Percentiles rank a stretch among this genome's conserved stretches.
These are phyloP conservation scores for Bolboschoenoplectus hybrid DNA, from an alignment of 202 grass and related monocot species.

Conservation along the genomic window DNA sequence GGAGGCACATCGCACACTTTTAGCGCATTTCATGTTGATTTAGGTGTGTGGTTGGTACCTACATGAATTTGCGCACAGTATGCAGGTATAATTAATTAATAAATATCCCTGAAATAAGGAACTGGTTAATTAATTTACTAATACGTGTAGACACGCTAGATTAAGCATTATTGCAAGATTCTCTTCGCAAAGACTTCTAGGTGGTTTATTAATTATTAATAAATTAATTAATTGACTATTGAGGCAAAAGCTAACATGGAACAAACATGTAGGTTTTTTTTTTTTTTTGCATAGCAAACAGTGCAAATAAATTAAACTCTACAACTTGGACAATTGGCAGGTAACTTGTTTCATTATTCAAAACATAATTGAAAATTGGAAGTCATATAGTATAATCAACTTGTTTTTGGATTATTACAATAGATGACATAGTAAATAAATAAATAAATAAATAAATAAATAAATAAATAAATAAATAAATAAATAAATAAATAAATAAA, in stretches of 20 bases:
- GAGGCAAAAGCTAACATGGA: conserved; percentile 19
- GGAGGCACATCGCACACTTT: background rate
- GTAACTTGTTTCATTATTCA: background rate
- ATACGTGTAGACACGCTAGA: background rate
- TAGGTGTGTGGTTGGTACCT: conserved; percentile 13
- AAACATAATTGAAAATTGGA: background rate
- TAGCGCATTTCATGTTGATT: conserved; percentile 25
- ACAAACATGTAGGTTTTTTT: conserved; percentile 28
- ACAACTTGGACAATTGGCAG: background rate
- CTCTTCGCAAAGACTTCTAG: conserved; percentile 11
- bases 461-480: background rate
- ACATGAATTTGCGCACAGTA: conserved; percentile 22
- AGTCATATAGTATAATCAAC: background rate
- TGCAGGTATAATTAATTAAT: background rate
- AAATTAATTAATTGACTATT: conserved; percentile 7
- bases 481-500: background rate
- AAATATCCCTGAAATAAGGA: background rate
- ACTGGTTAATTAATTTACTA: conserved; percentile 1
- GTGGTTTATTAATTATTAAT: background rate
- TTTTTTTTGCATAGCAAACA: background rate
- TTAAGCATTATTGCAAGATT: conserved; percentile 19
- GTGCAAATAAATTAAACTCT: background rate
- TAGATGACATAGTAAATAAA: background rate
- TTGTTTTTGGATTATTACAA: conserved; percentile 1
- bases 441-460: conserved; percentile 18